phyloP scores from a whole-genome alignment of 129 eudicot genomes.

The Escallonia rubra region DNA sequence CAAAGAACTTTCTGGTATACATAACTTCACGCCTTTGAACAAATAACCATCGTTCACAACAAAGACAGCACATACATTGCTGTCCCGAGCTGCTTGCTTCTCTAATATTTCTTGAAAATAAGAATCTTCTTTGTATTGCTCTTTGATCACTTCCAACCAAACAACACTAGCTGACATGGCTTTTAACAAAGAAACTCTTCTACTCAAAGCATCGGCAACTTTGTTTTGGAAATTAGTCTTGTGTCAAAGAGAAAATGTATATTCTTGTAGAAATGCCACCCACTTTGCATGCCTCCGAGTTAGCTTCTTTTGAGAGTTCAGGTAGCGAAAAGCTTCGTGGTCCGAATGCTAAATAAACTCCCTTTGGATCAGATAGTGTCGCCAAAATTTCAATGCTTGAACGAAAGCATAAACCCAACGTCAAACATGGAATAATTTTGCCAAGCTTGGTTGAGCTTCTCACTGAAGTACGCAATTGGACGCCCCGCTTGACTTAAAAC shows the following conservation, averaged over 20 bases:
- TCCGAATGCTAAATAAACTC: not conserved
- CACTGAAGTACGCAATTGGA: too few species aligned
- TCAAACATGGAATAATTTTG: too few species aligned
- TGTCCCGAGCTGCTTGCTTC: not conserved
- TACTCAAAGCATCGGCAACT: not conserved
- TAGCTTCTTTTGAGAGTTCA: not conserved
- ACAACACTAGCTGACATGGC: not conserved
- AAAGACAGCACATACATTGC: not conserved
- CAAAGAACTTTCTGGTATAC: not conserved
- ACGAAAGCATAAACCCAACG: too few species aligned
- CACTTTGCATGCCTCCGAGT: not conserved
- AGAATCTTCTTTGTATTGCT: not conserved
- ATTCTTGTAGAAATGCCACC: not conserved
- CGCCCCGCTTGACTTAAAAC: too few species aligned
- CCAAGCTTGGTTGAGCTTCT: too few species aligned
- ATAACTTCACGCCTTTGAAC: slow-evolving; percentile 1
- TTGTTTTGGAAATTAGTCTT: not conserved
- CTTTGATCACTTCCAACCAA: not conserved
- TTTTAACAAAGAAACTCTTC: not conserved
- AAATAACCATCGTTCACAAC: not conserved
- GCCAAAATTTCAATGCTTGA: too few species aligned
- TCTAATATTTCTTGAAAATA: not conserved
- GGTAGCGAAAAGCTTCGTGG: not conserved
- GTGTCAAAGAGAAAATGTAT: not conserved
- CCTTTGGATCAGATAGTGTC: not conserved